phyloP scores from a whole-genome alignment of 2,329 filamentous ascomycete genomes.

The Aspergillus quadrilineatus region DNA sequence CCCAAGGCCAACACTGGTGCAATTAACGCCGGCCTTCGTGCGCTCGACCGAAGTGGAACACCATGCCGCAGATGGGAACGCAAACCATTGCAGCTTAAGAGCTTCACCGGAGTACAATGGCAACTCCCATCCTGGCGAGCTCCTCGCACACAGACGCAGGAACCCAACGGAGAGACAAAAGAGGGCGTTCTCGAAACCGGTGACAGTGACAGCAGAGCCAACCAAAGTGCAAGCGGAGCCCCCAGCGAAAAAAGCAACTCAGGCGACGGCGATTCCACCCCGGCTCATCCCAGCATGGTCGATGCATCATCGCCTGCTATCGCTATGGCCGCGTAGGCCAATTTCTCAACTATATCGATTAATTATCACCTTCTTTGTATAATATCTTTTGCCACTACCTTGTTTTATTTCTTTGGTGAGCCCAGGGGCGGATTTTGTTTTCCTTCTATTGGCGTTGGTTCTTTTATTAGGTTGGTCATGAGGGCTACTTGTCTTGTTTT shows the following conservation, averaged over 20 bases:
- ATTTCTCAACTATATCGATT: not conserved
- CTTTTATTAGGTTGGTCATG: slow-evolving; percentile 13
- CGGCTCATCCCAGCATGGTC: slow-evolving; percentile 46
- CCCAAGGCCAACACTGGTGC: slow-evolving; percentile 96
- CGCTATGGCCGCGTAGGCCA: slow-evolving; percentile 37
- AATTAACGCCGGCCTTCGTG: slow-evolving; percentile 93
- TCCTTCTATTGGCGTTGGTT: slow-evolving; percentile 11
- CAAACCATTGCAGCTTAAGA: slow-evolving; percentile 80
- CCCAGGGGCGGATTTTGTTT: slow-evolving; percentile 9
- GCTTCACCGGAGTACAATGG: slow-evolving; percentile 86
- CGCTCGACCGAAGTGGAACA: slow-evolving; percentile 86
- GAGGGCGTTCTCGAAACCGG: slow-evolving; percentile 56
- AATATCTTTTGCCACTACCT: slow-evolving; percentile 23
- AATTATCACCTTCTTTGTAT: slow-evolving; percentile 24
- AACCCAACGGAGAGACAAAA: slow-evolving; percentile 62
- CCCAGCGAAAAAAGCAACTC: slow-evolving; percentile 61
- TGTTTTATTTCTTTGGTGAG: slow-evolving; percentile 3
- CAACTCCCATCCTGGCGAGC: slow-evolving; percentile 79
- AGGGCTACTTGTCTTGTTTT: not conserved
- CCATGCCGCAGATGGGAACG: slow-evolving; percentile 90
- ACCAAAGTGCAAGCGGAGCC: slow-evolving; percentile 56
- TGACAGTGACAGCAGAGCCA: slow-evolving; percentile 58
- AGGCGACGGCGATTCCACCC: slow-evolving; percentile 50
- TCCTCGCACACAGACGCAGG: slow-evolving; percentile 30
- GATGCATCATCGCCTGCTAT: slow-evolving; percentile 54